Evolutionary conservation across 306 rosid species (phyloP).

Genomic region (Trifolium fragiferum): DNA sequence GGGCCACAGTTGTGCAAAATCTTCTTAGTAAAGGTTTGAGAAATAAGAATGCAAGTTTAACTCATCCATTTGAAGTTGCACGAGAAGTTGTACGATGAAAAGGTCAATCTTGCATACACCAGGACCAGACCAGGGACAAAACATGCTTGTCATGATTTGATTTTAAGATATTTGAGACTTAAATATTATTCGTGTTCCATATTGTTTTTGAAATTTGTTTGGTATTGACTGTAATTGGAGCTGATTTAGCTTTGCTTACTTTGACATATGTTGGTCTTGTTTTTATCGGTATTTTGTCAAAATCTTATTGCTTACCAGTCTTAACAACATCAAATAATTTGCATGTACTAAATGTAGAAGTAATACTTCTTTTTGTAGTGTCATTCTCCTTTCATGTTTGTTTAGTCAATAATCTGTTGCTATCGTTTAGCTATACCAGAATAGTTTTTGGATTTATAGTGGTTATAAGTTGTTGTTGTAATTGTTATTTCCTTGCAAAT

Average conservation of each 20-base stretch:
- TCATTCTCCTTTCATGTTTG: not conserved
- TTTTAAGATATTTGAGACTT: not conserved
- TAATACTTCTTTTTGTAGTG: not conserved
- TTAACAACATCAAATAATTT: too few relatives aligned
- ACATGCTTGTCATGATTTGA: not conserved
- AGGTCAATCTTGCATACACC: not conserved
- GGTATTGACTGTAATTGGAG: not conserved
- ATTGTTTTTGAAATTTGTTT: not conserved
- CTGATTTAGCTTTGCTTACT: not conserved
- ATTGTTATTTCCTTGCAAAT: too few relatives aligned
- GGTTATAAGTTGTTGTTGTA: not conserved
- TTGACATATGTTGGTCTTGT: not conserved
- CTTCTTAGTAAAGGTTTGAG: constrained; percentile 50
- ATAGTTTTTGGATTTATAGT: not conserved
- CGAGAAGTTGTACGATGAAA: not conserved
- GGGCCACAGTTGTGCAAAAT: constrained; percentile 44
- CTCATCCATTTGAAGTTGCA: not conserved
- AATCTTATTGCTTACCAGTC: not conserved
- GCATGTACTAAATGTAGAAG: not conserved
- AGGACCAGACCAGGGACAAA: not conserved
- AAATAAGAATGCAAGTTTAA: constrained; percentile 14
- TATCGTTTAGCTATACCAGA: not conserved
- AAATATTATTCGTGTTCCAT: not conserved
- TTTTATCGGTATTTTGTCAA: too few relatives aligned
- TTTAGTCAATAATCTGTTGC: not conserved